phyloP scores from a whole-genome alignment of 2,329 filamentous ascomycete genomes.

The Fusarium agapanthi region DNA sequence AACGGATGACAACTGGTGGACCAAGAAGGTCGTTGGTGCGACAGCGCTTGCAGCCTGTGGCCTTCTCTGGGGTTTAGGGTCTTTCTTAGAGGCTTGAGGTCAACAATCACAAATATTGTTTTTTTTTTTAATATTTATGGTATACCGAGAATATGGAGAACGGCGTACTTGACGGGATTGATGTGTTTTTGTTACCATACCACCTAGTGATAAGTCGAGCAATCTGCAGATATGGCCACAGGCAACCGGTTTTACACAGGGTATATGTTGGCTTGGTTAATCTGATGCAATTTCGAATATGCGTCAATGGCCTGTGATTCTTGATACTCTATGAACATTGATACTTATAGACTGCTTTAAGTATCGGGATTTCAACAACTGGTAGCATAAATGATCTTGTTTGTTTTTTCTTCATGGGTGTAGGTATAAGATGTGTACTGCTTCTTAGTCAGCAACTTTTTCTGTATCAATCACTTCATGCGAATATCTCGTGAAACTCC shows the following conservation, averaged over 20 bases:
- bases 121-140: not conserved
- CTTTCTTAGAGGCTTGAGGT: constrained; percentile 55
- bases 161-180: constrained; percentile 3
- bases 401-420: not conserved
- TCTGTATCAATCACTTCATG: constrained; percentile 30
- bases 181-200: not conserved
- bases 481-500: not conserved
- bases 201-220: not conserved
- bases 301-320: not conserved
- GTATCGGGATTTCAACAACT: not conserved
- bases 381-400: not conserved
- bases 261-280: not conserved
- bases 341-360: too few species aligned
- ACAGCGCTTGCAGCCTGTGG: constrained; percentile 69
- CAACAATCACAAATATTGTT: not conserved
- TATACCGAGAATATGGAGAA: constrained; percentile 9
- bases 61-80: constrained; percentile 66
- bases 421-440: not conserved
- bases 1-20: constrained; percentile 73
- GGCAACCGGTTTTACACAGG: too few species aligned
- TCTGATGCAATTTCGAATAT: not conserved
- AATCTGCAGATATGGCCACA: not conserved
- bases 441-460: constrained; percentile 37
- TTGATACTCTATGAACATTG: not conserved
- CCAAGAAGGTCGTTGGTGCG: constrained; percentile 70